These are phyloP conservation scores for Dorcoceras hygrometricum DNA, from an alignment of 257 asterid genomes.

Conservation along the genomic window DNA sequence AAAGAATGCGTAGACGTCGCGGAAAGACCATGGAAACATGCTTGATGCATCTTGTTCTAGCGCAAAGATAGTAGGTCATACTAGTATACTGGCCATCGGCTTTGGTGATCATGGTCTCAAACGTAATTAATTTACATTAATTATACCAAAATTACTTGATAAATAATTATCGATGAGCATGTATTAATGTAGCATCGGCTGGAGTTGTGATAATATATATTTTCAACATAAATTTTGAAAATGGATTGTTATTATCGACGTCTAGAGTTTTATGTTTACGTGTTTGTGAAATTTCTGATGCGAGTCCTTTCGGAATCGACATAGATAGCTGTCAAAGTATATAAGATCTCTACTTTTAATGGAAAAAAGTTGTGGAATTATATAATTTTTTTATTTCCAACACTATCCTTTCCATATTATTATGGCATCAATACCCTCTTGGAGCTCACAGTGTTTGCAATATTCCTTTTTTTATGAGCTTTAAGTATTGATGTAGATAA, in stretches of 20 bases:
- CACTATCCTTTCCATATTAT: no score
- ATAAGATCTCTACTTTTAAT: no score
- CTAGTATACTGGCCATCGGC: not conserved
- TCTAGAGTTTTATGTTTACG: not conserved
- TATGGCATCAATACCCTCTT: no score
- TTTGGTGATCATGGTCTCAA: not conserved
- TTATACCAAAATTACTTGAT: conserved; percentile 4
- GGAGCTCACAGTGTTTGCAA: no score
- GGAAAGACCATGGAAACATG: conserved; percentile 97
- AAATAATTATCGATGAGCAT: not conserved
- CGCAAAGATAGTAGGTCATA: not conserved
- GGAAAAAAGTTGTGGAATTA: no score
- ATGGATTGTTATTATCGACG: not conserved
- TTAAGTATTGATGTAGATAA: not conserved
- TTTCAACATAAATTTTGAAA: not conserved
- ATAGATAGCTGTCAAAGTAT: no score
- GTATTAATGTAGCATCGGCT: conserved; percentile 5
- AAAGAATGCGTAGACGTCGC: conserved; percentile 70
- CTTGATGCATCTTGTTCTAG: conserved; percentile 25
- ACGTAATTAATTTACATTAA: not conserved
- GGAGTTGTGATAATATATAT: conserved; percentile 6
- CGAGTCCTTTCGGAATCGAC: no score
- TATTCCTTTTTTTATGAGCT: not conserved
- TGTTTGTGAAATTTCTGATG: no score
- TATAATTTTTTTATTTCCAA: no score